Evolutionary conservation across 225 moss, liverwort and hornwort genomes (phyloP).

Genomic region (Anthoceros angustus): DNA sequence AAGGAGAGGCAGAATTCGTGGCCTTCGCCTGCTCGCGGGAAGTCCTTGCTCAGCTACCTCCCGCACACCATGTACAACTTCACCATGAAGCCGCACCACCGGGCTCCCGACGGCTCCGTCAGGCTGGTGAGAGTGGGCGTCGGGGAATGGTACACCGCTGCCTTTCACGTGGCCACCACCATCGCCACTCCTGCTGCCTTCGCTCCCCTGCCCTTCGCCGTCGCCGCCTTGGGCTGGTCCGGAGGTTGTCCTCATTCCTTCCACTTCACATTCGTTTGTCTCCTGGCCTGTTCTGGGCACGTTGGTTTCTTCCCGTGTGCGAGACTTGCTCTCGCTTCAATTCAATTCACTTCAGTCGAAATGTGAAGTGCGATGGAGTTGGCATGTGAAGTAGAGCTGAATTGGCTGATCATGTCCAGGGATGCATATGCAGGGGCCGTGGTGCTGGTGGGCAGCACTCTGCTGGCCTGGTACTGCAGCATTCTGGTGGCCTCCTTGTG

Average conservation of each 20-base stretch:
- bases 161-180: conserved; percentile 64
- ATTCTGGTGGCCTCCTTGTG: conserved; percentile 40
- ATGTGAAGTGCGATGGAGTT: neutral
- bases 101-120: neutral
- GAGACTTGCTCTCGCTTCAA: neutral
- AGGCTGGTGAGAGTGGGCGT: neutral
- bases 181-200: conserved; percentile 74
- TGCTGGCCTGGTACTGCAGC: conserved; percentile 45
- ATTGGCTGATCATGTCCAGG: conserved; percentile 9
- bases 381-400: neutral
- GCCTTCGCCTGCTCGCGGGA: neutral
- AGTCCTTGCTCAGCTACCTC: neutral
- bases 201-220: conserved; percentile 52
- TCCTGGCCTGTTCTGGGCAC: neutral
- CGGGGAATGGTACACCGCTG: conserved; percentile 36
- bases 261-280: neutral
- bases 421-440: conserved; percentile 36
- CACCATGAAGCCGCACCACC: neutral
- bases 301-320: neutral
- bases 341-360: neutral
- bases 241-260: conserved; percentile 5
- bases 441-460: conserved; percentile 32
- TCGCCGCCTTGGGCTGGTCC: conserved; percentile 52
- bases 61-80: conserved; percentile 3
- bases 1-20: no score